Evolutionary conservation across 768 basidiomycete genomes (phyloP).

Genomic region (Candolleomyces aberdarensis): DNA sequence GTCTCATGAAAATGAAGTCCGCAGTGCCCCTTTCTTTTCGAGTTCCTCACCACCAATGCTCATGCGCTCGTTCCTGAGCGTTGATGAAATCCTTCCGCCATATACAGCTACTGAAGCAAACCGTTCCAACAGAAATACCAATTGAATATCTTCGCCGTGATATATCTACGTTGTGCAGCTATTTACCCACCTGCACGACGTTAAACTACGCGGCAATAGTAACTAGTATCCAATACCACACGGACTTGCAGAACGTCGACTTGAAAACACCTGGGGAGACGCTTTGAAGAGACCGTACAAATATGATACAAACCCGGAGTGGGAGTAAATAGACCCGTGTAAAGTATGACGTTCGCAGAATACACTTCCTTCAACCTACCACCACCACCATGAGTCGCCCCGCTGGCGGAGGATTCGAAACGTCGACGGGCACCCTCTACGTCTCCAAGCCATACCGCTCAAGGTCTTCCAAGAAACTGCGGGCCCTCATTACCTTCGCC

Average conservation of each 20-base stretch:
- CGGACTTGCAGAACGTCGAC: conserved; percentile 14
- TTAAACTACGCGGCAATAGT: conserved; percentile 17
- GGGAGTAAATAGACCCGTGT: not conserved
- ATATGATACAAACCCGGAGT: not conserved
- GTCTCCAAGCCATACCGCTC: conserved; percentile 78
- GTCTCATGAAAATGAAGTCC: no score
- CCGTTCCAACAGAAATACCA: no score
- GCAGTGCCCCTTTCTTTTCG: no score
- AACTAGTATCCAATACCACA: not conserved
- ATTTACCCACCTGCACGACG: conserved; percentile 9
- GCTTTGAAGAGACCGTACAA: conserved; percentile 11
- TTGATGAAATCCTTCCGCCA: no score
- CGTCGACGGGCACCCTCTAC: conserved; percentile 64
- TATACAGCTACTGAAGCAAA: no score
- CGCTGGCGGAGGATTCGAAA: conserved; percentile 35
- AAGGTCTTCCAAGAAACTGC: conserved; percentile 68
- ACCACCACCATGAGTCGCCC: not conserved
- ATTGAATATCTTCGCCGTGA: conserved; percentile 11
- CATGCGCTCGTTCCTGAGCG: no score
- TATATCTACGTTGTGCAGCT: conserved; percentile 14
- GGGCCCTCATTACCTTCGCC: conserved; percentile 81
- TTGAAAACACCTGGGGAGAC: conserved; percentile 6
- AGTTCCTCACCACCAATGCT: no score
- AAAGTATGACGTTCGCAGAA: not conserved
- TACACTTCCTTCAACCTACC: not conserved